Percentiles rank a stretch among this genome's conserved stretches.
Conservation (phyloP, 176 grass and related monocot species). For the Eleusine coracana region DNA sequence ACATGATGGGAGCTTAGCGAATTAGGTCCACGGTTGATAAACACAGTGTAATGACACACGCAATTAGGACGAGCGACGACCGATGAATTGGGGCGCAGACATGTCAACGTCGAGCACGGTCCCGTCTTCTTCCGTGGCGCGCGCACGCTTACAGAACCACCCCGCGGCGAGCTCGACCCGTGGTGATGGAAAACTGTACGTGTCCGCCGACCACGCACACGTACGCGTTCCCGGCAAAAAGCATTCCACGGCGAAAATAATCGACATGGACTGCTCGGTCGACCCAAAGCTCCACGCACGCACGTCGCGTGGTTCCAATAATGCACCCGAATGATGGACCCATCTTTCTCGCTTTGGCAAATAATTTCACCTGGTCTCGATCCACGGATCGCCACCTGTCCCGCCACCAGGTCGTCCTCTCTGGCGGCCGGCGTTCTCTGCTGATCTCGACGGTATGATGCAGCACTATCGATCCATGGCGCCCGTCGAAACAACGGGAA, state of each 20-base stretch:
- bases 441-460: background rate
- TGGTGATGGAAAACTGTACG: background rate
- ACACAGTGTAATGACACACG: background rate
- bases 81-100: no score
- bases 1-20: background rate
- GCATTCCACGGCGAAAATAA: background rate
- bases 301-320: background rate
- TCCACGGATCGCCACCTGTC: background rate
- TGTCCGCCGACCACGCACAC: background rate
- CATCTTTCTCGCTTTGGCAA: background rate
- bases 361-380: background rate
- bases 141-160: background rate
- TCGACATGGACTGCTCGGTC: background rate
- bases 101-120: background rate
- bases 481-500: background rate
- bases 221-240: background rate
- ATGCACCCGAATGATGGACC: background rate
- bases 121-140: constrained; percentile 6
- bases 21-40: no score
- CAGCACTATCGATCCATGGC: background rate
- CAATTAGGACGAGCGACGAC: background rate
- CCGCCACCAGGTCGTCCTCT: background rate
- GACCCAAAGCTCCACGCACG: background rate
- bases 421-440: background rate
- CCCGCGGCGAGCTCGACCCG: background rate